Evolutionary conservation across 1,284 basidiomycete genomes (phyloP).

Genomic region (Exsudoporus floridanus): DNA sequence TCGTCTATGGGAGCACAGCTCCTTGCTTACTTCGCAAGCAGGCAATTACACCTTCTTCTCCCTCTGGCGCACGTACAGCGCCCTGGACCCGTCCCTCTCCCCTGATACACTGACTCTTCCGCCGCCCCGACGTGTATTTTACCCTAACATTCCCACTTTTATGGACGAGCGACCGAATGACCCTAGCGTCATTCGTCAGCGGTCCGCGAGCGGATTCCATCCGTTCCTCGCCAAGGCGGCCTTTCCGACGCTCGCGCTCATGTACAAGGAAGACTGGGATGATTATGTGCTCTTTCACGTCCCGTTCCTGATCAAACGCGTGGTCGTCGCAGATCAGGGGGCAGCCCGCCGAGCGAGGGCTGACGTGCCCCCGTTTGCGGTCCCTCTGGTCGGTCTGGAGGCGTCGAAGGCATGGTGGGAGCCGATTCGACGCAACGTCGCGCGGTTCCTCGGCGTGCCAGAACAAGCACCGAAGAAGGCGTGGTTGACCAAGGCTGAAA

Average conservation of each 20-base stretch:
- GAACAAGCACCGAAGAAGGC: conserved; percentile 34
- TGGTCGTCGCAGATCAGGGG: conserved; percentile 73
- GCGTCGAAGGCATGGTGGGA: conserved; percentile 71
- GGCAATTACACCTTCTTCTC: conserved; percentile 76
- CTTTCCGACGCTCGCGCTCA: conserved; percentile 67
- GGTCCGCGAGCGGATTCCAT: conserved; percentile 58
- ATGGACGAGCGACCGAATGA: conserved; percentile 52
- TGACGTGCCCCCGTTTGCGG: conserved; percentile 45
- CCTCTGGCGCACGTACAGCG: conserved; percentile 76
- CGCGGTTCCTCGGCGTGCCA: conserved; percentile 47
- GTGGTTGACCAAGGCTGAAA: conserved; percentile 34
- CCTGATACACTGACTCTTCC: conserved; percentile 54
- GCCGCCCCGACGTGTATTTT: conserved; percentile 69
- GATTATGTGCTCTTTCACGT: conserved; percentile 68
- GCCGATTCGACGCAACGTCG: conserved; percentile 57
- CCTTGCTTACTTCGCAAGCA: conserved; percentile 21
- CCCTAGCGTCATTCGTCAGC: conserved; percentile 43
- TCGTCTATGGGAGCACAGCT: not conserved
- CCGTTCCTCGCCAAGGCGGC: conserved; percentile 64
- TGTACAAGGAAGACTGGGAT: conserved; percentile 73
- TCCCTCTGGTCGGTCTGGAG: conserved; percentile 59
- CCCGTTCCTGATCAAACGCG: conserved; percentile 72
- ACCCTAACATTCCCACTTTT: conserved; percentile 64
- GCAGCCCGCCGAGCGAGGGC: conserved; percentile 50
- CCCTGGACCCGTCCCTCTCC: conserved; percentile 58